Conservation (phyloP, 768 basidiomycete genomes). For the Rhizopogon rudus region DNA sequence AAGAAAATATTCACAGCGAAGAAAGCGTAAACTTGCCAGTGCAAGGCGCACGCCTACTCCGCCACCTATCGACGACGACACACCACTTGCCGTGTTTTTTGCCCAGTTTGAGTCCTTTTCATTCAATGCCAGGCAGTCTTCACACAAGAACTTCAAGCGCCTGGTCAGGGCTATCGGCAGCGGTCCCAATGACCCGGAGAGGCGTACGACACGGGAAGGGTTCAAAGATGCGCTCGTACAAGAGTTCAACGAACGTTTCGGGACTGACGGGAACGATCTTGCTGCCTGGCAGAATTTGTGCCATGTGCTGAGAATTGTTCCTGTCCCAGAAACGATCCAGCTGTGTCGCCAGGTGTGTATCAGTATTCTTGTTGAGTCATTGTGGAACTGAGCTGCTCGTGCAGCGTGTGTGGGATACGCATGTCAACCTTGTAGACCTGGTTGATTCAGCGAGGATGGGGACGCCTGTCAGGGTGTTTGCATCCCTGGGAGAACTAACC, state of each 20-base stretch:
- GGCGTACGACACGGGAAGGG: background rate
- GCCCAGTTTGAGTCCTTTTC: background rate
- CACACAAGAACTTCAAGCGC: background rate
- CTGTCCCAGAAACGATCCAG: background rate
- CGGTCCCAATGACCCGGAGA: background rate
- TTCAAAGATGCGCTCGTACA: constrained; percentile 5
- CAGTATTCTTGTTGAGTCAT: background rate
- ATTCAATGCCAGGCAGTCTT: background rate
- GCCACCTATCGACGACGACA: background rate
- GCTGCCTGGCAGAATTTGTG: constrained; percentile 5
- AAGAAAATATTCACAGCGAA: background rate
- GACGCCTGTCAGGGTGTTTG: constrained; percentile 15
- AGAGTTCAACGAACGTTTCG: constrained; percentile 6
- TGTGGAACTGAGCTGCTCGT: background rate
- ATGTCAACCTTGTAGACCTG: constrained; percentile 29
- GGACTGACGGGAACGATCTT: constrained; percentile 7
- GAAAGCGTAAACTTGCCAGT: background rate
- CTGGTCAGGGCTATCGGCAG: background rate
- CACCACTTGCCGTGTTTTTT: background rate
- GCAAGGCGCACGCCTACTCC: background rate
- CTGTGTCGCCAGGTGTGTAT: background rate
- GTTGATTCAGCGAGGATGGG: constrained; percentile 15
- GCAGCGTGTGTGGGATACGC: constrained; percentile 11
- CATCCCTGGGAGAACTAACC: constrained; percentile 13
- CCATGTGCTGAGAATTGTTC: background rate